Evolutionary conservation across 108 stramenopile species (phyloP).

Genomic region (Schizochytrium sp.): DNA sequence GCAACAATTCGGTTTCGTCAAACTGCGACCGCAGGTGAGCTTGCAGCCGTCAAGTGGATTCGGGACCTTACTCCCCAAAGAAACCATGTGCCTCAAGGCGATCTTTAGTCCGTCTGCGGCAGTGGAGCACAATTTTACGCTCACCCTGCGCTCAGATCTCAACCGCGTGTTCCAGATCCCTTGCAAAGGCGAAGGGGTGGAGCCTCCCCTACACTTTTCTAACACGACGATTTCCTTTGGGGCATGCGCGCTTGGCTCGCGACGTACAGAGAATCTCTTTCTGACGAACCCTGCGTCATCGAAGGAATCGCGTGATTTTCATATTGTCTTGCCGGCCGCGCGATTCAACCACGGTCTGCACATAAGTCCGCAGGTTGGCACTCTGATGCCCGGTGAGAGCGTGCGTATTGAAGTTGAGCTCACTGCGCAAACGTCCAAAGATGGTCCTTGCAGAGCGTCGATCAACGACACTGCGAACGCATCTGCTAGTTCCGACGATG

Average conservation of each 20-base stretch:
- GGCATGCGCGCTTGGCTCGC: conserved; percentile 25
- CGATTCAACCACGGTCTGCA: conserved; percentile 1
- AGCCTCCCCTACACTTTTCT: conserved; percentile 35
- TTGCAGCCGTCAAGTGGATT: conserved; percentile 48
- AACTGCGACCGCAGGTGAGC: conserved; percentile 27
- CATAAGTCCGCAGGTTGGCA: conserved; percentile 27
- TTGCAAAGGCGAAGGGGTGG: conserved; percentile 30
- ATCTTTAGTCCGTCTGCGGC: conserved; percentile 36
- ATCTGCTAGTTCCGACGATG: background rate
- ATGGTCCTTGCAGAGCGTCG: background rate
- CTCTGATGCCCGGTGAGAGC: conserved; percentile 18
- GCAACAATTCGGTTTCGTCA: conserved; percentile 49
- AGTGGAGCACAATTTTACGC: conserved; percentile 12
- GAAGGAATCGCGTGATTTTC: conserved; percentile 6
- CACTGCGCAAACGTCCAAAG: conserved; percentile 6
- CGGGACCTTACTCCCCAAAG: conserved; percentile 38
- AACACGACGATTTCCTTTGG: conserved; percentile 34
- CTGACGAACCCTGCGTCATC: background rate
- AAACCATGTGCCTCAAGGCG: conserved; percentile 17
- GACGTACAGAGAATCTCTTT: background rate
- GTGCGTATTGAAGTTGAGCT: conserved; percentile 32
- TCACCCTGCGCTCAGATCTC: conserved; percentile 28
- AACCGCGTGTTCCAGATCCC: conserved; percentile 13
- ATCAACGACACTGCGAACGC: background rate
- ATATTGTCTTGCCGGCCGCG: conserved; percentile 26